Percentiles rank a stretch among this genome's conserved stretches.
These are phyloP conservation scores for Parsonsia alboflavescens DNA, from an alignment of 257 asterid species.

Conservation along the genomic window DNA sequence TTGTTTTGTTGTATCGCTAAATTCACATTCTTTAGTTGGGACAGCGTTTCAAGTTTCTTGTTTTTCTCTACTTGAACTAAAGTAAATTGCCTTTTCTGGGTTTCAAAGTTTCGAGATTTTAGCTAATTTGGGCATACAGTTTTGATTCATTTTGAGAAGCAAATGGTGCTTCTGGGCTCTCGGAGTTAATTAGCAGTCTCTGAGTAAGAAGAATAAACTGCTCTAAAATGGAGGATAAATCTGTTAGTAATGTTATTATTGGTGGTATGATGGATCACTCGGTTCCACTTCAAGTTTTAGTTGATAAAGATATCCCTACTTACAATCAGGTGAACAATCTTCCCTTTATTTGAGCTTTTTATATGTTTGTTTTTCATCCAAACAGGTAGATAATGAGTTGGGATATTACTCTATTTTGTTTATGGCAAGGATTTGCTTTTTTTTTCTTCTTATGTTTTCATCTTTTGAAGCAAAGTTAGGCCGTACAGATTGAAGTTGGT, in stretches of 20 bases:
- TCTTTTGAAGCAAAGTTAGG: neutral
- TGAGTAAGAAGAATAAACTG: neutral
- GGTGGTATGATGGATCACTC: constrained; percentile 15
- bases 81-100: neutral
- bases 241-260: constrained; percentile 5
- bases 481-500: neutral
- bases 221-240: constrained; percentile 17
- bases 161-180: neutral
- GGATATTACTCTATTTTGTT: neutral
- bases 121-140: neutral
- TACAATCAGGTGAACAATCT: constrained; percentile 5
- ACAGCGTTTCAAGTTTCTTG: neutral
- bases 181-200: neutral
- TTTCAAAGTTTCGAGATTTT: neutral
- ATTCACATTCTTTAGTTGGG: neutral
- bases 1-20: neutral
- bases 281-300: constrained; percentile 10
- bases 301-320: constrained; percentile 12
- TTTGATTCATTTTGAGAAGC: neutral
- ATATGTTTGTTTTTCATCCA: neutral
- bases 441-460: neutral
- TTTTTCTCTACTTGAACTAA: constrained; percentile 1
- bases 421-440: neutral
- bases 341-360: neutral
- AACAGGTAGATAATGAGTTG: neutral